Evolutionary conservation across 805 yeast species (phyloP).

Genomic region (Starmera dryadoides): DNA sequence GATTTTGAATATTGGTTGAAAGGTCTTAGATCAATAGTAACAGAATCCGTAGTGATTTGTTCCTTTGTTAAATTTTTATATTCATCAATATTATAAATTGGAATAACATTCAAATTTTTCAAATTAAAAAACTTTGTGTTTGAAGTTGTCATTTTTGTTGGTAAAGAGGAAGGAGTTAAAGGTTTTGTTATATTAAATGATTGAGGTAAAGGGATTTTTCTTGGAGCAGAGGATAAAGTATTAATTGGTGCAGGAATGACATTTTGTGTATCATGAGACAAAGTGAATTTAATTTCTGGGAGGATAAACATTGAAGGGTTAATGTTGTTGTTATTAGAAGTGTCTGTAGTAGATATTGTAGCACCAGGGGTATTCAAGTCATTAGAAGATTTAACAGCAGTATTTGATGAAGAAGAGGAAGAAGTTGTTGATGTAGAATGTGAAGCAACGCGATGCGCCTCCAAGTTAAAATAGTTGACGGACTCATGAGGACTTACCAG

Average conservation of each 20-base stretch:
- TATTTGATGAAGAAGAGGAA: too few species aligned
- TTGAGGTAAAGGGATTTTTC: neutral
- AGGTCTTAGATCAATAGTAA: conserved; percentile 60
- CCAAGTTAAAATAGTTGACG: conserved; percentile 6
- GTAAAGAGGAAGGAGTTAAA: neutral
- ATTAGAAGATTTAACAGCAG: too few species aligned
- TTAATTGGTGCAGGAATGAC: neutral
- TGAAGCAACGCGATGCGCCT: neutral
- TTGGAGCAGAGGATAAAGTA: neutral
- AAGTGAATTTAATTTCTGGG: neutral
- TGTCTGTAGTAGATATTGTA: neutral
- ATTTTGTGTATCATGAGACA: neutral
- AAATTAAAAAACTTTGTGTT: conserved; percentile 9
- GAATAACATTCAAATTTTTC: conserved; percentile 4
- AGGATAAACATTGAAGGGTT: neutral
- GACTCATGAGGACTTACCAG: conserved; percentile 1
- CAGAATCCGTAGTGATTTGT: neutral
- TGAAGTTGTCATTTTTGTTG: conserved; percentile 6
- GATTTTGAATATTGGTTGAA: conserved; percentile 62
- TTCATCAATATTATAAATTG: conserved; percentile 5
- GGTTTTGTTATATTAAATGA: neutral
- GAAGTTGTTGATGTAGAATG: neutral
- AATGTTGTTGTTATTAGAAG: neutral
- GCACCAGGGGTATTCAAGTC: too few species aligned
- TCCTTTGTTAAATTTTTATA: conserved; percentile 1